Evolutionary conservation across 139 green algal genomes (phyloP), one percentile per base, ranked within the genome.

Genomic region (Auxenochlorella pyrenoidosa): DNA sequence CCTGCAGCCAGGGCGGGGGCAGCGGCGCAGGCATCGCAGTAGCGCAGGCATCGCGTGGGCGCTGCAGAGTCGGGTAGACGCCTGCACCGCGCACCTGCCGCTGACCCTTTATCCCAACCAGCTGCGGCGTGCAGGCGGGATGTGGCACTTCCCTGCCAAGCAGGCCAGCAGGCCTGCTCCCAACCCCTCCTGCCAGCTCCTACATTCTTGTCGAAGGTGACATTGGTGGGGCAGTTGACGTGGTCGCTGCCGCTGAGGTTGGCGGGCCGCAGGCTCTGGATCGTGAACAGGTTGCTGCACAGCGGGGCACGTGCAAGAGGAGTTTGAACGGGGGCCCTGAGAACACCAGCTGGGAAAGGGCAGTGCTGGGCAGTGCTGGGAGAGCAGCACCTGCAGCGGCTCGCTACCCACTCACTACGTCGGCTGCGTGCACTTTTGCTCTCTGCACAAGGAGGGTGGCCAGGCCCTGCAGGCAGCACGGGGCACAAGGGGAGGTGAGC

Each of bases 221-320:
- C 13, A 34, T 28, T 38, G 34, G 19, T 21, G 21, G 66, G 19
- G 72, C 95, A 97, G 71, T 92, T 94, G 84, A 93, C 73, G 0
- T 93, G 94, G 81, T 88, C 95, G 3, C 59, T 88, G 40, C 94
- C 95, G 70, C 92, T 88, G 44, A 79, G 32, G 73, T 93, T 94
- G 87, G 96, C 93, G 36, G 94, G 94, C 95, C 95, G 97, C 34
- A 97, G 86, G 0, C 95, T 94, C 59, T 97, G 95, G 60, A 97
- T 91, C 72, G 93, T 96, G 80, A 97, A 97, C 21, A 81, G 79
- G 70, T 82, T 90, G n/a, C 93, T 94, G 90, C 72, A 59, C 78
- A 58, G 40, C 6, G 10, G 58, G 15, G 76, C 28, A 47, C 12
- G 76, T 44, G 16, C 75, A n/a, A n/a, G n/a, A n/a, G n/a, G n/a